phyloP scores from a whole-genome alignment of 208 protist species.

The Trypanosoma rangeli region DNA sequence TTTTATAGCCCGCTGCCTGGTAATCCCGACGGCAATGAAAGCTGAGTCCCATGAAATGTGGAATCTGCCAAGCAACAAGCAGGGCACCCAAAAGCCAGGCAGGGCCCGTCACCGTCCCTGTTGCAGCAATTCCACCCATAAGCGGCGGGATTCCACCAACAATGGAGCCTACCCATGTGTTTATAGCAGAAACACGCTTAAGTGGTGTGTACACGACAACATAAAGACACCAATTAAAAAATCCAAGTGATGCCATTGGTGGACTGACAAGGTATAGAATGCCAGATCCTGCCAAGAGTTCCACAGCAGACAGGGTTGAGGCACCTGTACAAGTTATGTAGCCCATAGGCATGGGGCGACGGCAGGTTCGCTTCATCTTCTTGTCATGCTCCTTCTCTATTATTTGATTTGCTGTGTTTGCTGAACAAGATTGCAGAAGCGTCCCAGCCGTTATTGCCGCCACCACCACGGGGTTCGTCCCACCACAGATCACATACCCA shows the following conservation, averaged over 20 bases:
- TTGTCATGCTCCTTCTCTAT: constrained; percentile 80
- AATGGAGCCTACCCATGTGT: constrained; percentile 92
- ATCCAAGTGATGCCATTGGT: constrained; percentile 55
- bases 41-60: constrained; percentile 89
- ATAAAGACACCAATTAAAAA: constrained; percentile 87
- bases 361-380: constrained; percentile 91
- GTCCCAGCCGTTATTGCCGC: constrained; percentile 64
- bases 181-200: constrained; percentile 81
- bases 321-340: constrained; percentile 56
- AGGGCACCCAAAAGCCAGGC: constrained; percentile 74
- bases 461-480: constrained; percentile 44
- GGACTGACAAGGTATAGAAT: constrained; percentile 70
- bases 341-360: constrained; percentile 79
- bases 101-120: constrained; percentile 42
- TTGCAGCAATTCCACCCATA: constrained; percentile 84
- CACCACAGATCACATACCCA: constrained; percentile 76
- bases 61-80: constrained; percentile 91
- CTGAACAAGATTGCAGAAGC: constrained; percentile 81
- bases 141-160: constrained; percentile 90
- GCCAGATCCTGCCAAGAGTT: constrained; percentile 67
- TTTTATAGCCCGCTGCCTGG: constrained; percentile 87
- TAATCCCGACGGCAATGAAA: constrained; percentile 92
- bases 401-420: constrained; percentile 90
- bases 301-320: constrained; percentile 34
- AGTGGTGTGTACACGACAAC: constrained; percentile 88